Evolutionary conservation across 768 basidiomycete species (phyloP).

Genomic region (Leccinum imitatum): DNA sequence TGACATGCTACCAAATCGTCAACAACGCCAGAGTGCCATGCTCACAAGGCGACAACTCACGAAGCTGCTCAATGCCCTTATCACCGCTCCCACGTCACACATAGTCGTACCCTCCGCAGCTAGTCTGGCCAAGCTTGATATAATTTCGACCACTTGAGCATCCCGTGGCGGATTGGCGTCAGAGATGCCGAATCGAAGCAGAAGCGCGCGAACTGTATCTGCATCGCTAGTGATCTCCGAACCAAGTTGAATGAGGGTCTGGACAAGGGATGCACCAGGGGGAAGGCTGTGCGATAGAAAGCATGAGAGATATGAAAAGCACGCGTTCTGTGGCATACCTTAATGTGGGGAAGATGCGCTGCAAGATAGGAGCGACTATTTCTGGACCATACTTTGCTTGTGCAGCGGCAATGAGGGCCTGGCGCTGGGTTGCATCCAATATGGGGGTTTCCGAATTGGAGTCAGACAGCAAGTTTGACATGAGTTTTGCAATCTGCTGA

Average conservation of each 20-base stretch:
- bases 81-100: conserved; percentile 73
- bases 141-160: conserved; percentile 66
- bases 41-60: conserved; percentile 47
- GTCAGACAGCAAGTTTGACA: conserved; percentile 78
- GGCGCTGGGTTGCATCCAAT: conserved; percentile 70
- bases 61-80: conserved; percentile 70
- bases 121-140: conserved; percentile 63
- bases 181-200: conserved; percentile 74
- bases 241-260: conserved; percentile 74
- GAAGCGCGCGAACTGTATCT: conserved; percentile 65
- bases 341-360: conserved; percentile 69
- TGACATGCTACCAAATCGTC: conserved; percentile 48
- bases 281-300: conserved; percentile 49
- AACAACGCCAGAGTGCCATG: conserved; percentile 1
- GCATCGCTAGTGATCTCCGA: conserved; percentile 75
- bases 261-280: conserved; percentile 66
- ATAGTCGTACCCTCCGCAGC: conserved; percentile 71
- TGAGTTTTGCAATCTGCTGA: conserved; percentile 72
- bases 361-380: conserved; percentile 68
- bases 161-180: conserved; percentile 71
- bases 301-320: conserved; percentile 16
- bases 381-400: conserved; percentile 83
- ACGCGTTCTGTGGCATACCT: conserved; percentile 48
- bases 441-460: conserved; percentile 66
- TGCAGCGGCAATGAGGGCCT: conserved; percentile 70